A percentile compares a stretch with the other conserved stretches of the same genome.
Evolutionary conservation across 163 green algal genomes (phyloP).

Genomic region (Chloroidium sp.): DNA sequence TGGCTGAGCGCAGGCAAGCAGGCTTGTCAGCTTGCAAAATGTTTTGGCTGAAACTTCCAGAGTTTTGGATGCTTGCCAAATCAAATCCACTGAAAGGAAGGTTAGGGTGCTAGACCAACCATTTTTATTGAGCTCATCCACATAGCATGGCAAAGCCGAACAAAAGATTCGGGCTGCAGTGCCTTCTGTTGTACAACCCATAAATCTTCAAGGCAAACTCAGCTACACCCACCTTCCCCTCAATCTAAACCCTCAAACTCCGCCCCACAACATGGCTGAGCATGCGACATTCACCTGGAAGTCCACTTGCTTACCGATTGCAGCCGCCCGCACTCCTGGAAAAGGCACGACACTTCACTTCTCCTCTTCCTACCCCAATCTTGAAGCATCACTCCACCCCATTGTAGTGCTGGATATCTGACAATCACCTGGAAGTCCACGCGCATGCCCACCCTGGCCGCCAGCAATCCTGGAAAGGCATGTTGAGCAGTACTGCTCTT

Average conservation of each 20-base stretch:
- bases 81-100: no score
- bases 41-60: background rate
- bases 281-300: conserved; percentile 56
- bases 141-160: no score
- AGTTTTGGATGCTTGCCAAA: no score
- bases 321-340: conserved; percentile 65
- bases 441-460: conserved; percentile 51
- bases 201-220: no score
- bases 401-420: background rate
- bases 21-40: background rate
- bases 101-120: no score
- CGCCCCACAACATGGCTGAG: background rate
- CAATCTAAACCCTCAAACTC: no score
- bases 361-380: conserved; percentile 63
- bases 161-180: no score
- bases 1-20: background rate
- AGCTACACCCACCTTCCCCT: no score
- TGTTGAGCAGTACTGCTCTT: conserved; percentile 71
- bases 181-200: no score
- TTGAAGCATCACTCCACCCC: background rate
- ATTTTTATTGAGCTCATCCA: no score
- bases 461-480: conserved; percentile 74
- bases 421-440: conserved; percentile 71
- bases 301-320: conserved; percentile 61
- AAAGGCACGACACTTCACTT: conserved; percentile 47